Base-by-base conservation (phyloP, 192 early-diverging fungal genomes). In the Backusella sp. region DNA sequence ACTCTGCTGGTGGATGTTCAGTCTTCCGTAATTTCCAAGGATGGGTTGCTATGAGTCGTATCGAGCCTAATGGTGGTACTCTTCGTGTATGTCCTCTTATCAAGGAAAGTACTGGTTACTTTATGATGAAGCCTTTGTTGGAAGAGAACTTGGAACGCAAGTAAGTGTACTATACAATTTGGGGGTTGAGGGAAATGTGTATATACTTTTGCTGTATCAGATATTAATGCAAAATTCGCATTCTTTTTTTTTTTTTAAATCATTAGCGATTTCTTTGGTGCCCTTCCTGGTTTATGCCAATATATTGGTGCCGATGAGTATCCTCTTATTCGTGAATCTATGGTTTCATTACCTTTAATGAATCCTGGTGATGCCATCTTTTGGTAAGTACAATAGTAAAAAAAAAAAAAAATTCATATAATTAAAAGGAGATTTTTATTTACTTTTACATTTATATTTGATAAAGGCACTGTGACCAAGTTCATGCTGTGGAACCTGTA, bases 11-110 rank as follows among this genome's bases (percentile, higher is more conserved):
- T 6, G 72, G 76, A 14, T 74, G 76, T 26, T 78, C 73, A 37
- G 77, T 82, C 28, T 82, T 77, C 70, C 42, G 80, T 28, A 69
- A 72, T 2, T 81, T 81, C 41, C 80, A 81, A 71, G 80, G 80
- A 9, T 81, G 80, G 80, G 36, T 81, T 9, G 70, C 80, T 35
- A 53, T 82, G 21, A 68, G 76, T 2, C 46, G 74, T 19, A 76
- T 78, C 8, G 52, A 67, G 42, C 76, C 76, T 21, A 62, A 65
- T 9, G 68, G 76, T 42, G 80, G 75, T 7, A 77, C 72, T 26
- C 53, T 82, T 28, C 77, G 70, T 34, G 76, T 82, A 0, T 78
- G 76, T 67, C 80, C 80, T 35, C 70, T 82, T 37, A 42, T 82
- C n/a, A 67, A 75, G 14, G 76, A 82, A 67, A 34, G 44, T 1